Evolutionary conservation across 106 monocot species (phyloP).

Genomic region (Cymbidium sinense): DNA sequence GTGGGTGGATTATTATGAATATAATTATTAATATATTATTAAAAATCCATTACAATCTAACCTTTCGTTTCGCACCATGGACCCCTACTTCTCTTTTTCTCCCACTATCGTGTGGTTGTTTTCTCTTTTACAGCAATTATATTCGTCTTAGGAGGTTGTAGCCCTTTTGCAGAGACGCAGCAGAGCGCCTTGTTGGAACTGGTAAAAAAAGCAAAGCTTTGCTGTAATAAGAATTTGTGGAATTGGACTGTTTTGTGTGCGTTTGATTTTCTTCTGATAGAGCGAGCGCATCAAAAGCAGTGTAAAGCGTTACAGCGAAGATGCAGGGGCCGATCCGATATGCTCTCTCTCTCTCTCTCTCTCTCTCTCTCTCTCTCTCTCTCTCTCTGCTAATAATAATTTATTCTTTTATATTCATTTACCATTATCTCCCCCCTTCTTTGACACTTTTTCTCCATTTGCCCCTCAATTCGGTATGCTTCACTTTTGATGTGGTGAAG

Average conservation of each 20-base stretch:
- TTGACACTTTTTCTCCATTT: background rate
- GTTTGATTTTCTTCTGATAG: background rate
- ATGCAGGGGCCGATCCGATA: background rate
- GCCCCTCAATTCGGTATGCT: background rate
- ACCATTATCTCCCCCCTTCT: background rate
- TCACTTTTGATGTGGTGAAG: background rate
- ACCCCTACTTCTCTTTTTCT: background rate
- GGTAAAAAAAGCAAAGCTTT: constrained; percentile 2
- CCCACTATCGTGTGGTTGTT: background rate
- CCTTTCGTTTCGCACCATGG: background rate
- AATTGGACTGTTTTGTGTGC: background rate
- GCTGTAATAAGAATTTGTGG: background rate
- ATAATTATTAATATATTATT: background rate
- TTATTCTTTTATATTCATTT: background rate
- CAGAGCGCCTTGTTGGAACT: background rate
- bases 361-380: too few species aligned
- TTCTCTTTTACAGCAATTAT: constrained; percentile 3
- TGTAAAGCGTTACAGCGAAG: constrained; percentile 2
- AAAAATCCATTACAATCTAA: background rate
- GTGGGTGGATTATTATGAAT: background rate
- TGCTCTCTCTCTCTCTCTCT: background rate
- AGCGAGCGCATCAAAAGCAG: constrained; percentile 6
- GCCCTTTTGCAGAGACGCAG: constrained; percentile 2
- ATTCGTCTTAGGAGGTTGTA: constrained; percentile 5
- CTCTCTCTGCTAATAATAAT: background rate